Conservation (phyloP, 2,329 filamentous ascomycete species). For the Coleophoma eucalyptorum region DNA sequence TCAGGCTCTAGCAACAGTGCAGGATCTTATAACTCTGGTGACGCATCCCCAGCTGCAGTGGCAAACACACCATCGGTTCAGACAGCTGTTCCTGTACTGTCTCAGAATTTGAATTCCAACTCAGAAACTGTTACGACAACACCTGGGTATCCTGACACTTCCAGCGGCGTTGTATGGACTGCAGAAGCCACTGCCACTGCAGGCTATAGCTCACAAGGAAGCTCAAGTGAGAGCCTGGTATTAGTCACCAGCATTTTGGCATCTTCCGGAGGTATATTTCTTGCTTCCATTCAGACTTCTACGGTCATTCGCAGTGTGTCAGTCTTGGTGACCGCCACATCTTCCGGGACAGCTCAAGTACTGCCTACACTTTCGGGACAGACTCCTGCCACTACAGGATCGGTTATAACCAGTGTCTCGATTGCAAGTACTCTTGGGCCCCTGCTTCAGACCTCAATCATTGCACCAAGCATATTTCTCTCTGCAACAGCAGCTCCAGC, state of each 20-base stretch:
- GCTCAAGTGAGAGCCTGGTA: neutral
- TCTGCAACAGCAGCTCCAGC: conserved; percentile 3
- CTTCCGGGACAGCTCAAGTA: conserved; percentile 30
- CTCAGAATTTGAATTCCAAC: too few relatives aligned
- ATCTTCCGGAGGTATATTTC: conserved; percentile 2
- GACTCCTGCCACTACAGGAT: conserved; percentile 29
- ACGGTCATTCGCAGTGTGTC: conserved; percentile 17
- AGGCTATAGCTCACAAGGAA: neutral
- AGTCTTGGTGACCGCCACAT: conserved; percentile 26
- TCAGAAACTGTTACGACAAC: neutral
- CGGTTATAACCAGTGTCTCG: conserved; percentile 28
- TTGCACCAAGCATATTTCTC: conserved; percentile 9
- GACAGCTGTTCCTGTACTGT: too few relatives aligned
- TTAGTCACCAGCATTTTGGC: neutral
- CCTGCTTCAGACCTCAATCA: conserved; percentile 17
- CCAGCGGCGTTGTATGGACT: neutral
- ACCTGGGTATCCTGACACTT: neutral
- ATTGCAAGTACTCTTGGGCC: conserved; percentile 16
- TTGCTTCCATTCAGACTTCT: conserved; percentile 10
- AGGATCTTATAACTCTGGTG: too few relatives aligned
- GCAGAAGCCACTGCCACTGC: neutral
- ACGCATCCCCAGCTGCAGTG: too few relatives aligned
- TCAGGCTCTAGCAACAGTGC: too few relatives aligned
- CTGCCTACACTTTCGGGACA: conserved; percentile 23
- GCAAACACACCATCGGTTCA: too few relatives aligned